Percentiles rank a stretch among this genome's conserved stretches.
Conservation (phyloP, 257 asterid genomes). For the Penstemon eatonii region DNA sequence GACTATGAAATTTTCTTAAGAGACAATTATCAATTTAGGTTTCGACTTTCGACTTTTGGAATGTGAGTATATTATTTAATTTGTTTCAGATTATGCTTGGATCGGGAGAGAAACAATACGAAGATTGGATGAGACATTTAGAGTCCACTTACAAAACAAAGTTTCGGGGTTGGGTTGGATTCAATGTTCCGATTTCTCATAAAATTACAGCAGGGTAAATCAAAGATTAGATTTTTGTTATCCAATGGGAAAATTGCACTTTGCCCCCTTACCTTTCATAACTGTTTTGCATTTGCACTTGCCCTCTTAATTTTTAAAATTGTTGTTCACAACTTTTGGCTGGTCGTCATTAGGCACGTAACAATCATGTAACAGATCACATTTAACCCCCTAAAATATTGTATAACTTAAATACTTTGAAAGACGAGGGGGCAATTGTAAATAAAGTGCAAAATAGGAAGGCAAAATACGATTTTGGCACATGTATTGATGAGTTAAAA, state of each 20-base stretch:
- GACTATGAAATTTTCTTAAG: background rate
- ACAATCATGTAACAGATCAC: too few species aligned
- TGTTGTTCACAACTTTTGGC: too few species aligned
- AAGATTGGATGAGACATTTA: constrained; percentile 92
- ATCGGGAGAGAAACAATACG: constrained; percentile 93
- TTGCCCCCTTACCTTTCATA: too few species aligned
- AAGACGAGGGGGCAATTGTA: too few species aligned
- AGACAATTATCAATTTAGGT: background rate
- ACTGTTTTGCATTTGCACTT: too few species aligned
- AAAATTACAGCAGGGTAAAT: constrained; percentile 87
- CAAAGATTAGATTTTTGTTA: background rate
- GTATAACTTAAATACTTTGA: too few species aligned
- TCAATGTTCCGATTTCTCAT: constrained; percentile 90
- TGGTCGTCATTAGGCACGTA: too few species aligned
- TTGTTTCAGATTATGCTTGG: constrained; percentile 89
- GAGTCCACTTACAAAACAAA: constrained; percentile 63
- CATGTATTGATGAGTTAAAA: constrained; percentile 11
- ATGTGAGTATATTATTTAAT: background rate
- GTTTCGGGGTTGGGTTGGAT: constrained; percentile 97
- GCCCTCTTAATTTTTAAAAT: too few species aligned
- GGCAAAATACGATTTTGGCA: too few species aligned
- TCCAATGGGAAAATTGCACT: too few species aligned
- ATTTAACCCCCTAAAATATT: too few species aligned
- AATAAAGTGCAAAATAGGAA: too few species aligned
- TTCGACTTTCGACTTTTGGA: background rate